Base-by-base conservation (phyloP, 2,329 filamentous ascomycete genomes). In the Paraconiothyrium brasiliense region DNA sequence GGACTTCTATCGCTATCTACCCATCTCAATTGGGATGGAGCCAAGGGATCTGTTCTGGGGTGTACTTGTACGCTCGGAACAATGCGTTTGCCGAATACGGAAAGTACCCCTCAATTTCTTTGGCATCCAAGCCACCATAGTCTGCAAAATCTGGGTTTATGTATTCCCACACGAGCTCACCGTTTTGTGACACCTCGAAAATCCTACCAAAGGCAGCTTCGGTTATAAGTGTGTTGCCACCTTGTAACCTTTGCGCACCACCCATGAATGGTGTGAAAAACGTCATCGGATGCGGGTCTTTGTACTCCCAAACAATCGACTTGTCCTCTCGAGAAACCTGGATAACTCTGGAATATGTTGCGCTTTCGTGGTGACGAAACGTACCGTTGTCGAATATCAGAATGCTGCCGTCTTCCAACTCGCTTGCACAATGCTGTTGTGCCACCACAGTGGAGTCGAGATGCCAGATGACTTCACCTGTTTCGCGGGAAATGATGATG, bases 261-360 rank as follows among this genome's bases (percentile, higher is more conserved):
- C 82, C 82, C 81, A 84, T 83, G 56, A 83, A 83, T 0, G 81
- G 81, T 0, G 79, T 82, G 68, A 82, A 83, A 65, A 82, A 81
- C 6, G 72, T 75, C 55, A 80, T 68, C 6, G 76, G 76, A 44
- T 76, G 73, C 1, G 73, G 67, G 59, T 84, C 82, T 9, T 71
- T 72, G 52, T 83, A 83, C 57, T 83, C 75, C 82, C 82, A 84
- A 2, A 79, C 70, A 22, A 83, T 77, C 46, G 79, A 54, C 54
- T 82, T 82, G 16, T 75, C 78, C 7, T 63, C 62, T 1, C 76
- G 73, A 2, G 75, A 73, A 13, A 84, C 77, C 55, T 81, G 68
- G 44, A 84, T 81, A 3, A 79, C 81, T 5, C 82, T 72, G 1
- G 78, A 80, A 58, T 79, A 83, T 2, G 80, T 78, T 6, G 81